Evolutionary conservation across 129 eudicot genomes (phyloP).

Genomic region (Arctium minus): DNA sequence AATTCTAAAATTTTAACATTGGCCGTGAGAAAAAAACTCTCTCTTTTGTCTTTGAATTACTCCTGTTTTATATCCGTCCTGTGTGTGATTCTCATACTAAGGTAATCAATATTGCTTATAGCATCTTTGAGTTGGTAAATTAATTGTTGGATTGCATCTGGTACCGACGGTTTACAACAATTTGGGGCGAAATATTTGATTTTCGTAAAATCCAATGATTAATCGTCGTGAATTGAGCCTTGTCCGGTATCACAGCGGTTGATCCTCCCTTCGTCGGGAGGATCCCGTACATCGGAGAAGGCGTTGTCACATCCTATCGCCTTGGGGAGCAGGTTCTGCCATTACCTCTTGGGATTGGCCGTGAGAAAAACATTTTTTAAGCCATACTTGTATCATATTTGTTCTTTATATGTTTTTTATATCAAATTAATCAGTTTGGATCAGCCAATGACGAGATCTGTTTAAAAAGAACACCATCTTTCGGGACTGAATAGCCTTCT

Average conservation of each 20-base stretch:
- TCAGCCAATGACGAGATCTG: background rate
- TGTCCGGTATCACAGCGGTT: background rate
- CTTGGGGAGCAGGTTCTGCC: conserved; percentile 16
- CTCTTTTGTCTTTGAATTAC: no score
- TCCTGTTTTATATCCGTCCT: no score
- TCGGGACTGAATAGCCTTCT: background rate
- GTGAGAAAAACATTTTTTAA: conserved; percentile 20
- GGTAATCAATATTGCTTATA: no score
- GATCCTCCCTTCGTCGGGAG: background rate
- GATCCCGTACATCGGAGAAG: background rate
- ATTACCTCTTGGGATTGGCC: conserved; percentile 26
- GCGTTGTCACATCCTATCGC: background rate
- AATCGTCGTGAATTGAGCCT: background rate
- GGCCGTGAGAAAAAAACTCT: no score
- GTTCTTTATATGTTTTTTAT: background rate
- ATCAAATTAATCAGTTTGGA: no score
- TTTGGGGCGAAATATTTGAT: no score
- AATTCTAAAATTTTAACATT: no score
- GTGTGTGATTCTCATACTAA: no score
- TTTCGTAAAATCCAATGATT: background rate
- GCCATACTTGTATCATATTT: background rate
- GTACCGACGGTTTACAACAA: no score
- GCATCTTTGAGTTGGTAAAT: no score
- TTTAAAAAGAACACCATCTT: conserved; percentile 6
- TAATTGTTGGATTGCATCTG: no score